Evolutionary conservation across 129 eudicot species (phyloP), one percentile per base, ranked within the genome.

Genomic region (Artemisia argyi): DNA sequence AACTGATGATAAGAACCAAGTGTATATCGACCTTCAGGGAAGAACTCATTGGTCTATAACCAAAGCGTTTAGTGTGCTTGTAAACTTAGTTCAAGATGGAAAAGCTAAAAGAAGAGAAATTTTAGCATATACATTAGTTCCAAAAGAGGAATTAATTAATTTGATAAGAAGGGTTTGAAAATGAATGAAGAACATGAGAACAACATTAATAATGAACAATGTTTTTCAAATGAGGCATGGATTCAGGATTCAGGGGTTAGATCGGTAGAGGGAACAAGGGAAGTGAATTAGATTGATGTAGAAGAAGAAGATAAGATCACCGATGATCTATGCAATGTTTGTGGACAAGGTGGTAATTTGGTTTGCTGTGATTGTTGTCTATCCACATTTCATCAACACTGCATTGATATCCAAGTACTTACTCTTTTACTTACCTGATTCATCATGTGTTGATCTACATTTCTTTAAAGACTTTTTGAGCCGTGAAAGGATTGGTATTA

Each of bases 281-380:
- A 73, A 53, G 13, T 11, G 12, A 49, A 64, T 69, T 28, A 3
- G 30, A 28, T 28, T 28, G n/a, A 19, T 15, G 17, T 49, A 63
- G 44, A 76, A 71, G 64, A 64, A 35, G 85, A 89, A 80, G 98
- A 93, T 79, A 96, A 89, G 28, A 26, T 26, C 28, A 26, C 28
- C 3, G 28, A 26, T 26, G 28, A 3, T 59, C 85, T 95, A 14
- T 93, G 98, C 77, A 88, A 82, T 71, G 76, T 89, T 11, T 89
- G 98, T 49, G 98, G 90, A 64, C 95, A n/a, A n/a, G n/a, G n/a
- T n/a, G n/a, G n/a, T n/a, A n/a, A n/a, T n/a, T n/a, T 93, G 83
- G 77, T 87, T 52, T 89, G 96, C 68, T 89, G 98, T 69, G 96
- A 93, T 77, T 75, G 95, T 54, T 93, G 98, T 62, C 96, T 95